Base-by-base conservation (phyloP, 768 basidiomycete species). In the Suillus decipiens region DNA sequence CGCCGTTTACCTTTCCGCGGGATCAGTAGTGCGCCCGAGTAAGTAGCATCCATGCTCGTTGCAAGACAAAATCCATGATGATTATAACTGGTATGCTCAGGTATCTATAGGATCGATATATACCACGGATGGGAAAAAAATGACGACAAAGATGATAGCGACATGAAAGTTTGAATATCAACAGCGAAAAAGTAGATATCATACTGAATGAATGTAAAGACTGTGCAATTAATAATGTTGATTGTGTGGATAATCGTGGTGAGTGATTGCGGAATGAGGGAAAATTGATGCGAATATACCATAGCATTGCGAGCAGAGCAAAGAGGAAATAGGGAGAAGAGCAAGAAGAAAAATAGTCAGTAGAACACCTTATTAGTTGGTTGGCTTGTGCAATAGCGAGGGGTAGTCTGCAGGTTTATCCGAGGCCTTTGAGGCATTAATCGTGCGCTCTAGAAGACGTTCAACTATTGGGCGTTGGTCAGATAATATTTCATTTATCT, bases 381-480 rank as follows among this genome's bases (percentile, higher is more conserved):
- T 50, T 61, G 67, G 69, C 63, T 66, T 67, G 64, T 70, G 69
- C 60, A 68, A 66, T 59, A 73, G 59, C 19, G 73, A 67, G 5
- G 77, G 76, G 45, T 70, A 73, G 50, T 75, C 69, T 64, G 69
- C 60, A 42, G 69, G 72, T 65, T 71, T 75, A 61, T 77, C 72
- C 41, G 34, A 72, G 37, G 68, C 63, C 64, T 71, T 74, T 33
- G 69, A 66, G 37, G 61, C 66, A 64, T 71, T 75, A 54, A 78
- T 69, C 36, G 79, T 80, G 68, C 84, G 85, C 70, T 87, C 84
- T 61, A 90, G 75, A 34, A 91, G 77, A 31, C 89, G 86, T 71
- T 92, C 90, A 66, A 92, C 90, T 92, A 55, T 42, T 42, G 24
- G 37, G 28, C 11, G 24, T 41, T 31, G 56, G 56, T 57, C 22